These are phyloP conservation scores for Trichoderma polysporum DNA, from an alignment of 2,329 filamentous ascomycete genomes.

Conservation along the genomic window DNA sequence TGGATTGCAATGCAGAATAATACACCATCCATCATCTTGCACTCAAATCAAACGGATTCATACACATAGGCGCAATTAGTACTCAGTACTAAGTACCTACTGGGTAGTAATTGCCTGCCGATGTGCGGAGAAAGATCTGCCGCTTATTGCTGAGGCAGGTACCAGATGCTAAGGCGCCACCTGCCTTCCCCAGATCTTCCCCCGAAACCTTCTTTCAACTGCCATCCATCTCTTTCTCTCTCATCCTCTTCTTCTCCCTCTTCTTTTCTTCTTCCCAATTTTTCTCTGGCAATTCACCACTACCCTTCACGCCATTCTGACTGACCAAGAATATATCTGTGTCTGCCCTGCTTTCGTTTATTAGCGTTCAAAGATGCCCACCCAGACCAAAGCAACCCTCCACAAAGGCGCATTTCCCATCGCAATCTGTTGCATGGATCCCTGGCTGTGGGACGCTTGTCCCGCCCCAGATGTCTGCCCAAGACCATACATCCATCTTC, in stretches of 20 bases:
- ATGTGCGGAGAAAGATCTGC: conserved; percentile 16
- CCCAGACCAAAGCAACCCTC: not conserved
- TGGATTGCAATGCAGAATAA: not conserved
- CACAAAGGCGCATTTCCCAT: not conserved
- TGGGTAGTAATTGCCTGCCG: conserved; percentile 6
- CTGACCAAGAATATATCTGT: not conserved
- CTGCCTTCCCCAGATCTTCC: conserved; percentile 18
- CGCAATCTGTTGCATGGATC: not conserved
- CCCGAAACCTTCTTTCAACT: conserved; percentile 23
- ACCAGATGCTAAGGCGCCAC: conserved; percentile 20
- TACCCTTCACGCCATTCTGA: not conserved
- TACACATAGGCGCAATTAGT: not conserved
- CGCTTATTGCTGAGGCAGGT: conserved; percentile 21
- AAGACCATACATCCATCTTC: not conserved
- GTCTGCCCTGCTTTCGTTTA: not conserved
- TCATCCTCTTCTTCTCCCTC: conserved; percentile 8
- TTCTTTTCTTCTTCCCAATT: not conserved
- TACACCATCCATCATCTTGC: not conserved
- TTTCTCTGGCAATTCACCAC: not conserved
- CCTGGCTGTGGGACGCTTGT: not conserved
- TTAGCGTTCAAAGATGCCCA: not conserved
- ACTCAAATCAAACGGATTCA: not conserved
- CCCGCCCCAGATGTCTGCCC: not conserved
- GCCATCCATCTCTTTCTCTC: not conserved
- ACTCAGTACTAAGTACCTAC: not conserved